phyloP scores from a whole-genome alignment of 352 stramenopile species.

The Phytophthora nicotianae region DNA sequence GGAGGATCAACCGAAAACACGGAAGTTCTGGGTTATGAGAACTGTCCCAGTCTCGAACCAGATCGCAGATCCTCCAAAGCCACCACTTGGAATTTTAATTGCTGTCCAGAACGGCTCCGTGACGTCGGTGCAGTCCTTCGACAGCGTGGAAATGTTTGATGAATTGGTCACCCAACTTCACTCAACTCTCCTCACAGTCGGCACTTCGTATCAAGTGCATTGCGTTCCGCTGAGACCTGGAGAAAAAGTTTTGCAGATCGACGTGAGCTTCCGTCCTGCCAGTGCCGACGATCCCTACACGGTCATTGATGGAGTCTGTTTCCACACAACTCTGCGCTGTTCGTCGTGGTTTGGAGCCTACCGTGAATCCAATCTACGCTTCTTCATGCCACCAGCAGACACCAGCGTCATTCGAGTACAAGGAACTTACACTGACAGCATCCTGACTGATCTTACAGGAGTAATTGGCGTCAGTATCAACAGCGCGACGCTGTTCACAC shows the following conservation, averaged over 20 bases:
- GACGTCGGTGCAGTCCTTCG: conserved; percentile 42
- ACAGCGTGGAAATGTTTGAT: conserved; percentile 34
- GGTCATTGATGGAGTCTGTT: conserved; percentile 58
- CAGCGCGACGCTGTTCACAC: conserved; percentile 14
- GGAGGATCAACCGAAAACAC: background rate
- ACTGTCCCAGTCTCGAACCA: conserved; percentile 19
- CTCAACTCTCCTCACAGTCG: conserved; percentile 13
- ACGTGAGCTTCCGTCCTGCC: conserved; percentile 35
- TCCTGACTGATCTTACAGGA: conserved; percentile 48
- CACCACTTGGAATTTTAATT: conserved; percentile 32
- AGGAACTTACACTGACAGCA: conserved; percentile 28
- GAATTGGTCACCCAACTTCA: conserved; percentile 37
- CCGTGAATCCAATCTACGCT: conserved; percentile 40
- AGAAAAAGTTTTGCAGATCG: conserved; percentile 58
- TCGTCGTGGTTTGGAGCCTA: conserved; percentile 63
- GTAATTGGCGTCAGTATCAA: conserved; percentile 18
- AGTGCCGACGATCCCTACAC: conserved; percentile 11
- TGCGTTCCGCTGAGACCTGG: conserved; percentile 37
- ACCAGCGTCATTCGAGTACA: conserved; percentile 35
- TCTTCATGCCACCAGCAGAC: conserved; percentile 46
- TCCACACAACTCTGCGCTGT: conserved; percentile 60
- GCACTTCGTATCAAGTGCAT: conserved; percentile 37
- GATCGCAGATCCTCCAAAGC: background rate
- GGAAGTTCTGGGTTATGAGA: conserved; percentile 27
- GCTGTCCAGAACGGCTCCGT: conserved; percentile 26